Base-by-base conservation (phyloP, 2,329 filamentous ascomycete genomes). In the Beauveria varroae region DNA sequence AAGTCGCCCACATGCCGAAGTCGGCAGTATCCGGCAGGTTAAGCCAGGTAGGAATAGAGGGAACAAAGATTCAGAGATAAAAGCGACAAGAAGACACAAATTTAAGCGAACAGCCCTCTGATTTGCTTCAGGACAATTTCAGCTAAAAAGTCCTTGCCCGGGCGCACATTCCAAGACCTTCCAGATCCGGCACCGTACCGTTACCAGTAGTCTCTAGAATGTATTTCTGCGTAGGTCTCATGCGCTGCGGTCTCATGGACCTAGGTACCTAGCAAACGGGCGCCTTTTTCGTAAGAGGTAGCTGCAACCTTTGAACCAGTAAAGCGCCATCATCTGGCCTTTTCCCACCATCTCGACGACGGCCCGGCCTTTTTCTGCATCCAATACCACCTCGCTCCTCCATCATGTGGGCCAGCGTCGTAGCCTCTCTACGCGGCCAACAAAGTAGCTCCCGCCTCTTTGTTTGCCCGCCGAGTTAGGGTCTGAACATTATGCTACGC, bases 361-460 rank as follows among this genome's bases (percentile, higher is more conserved):
- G 37, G 40, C 16, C 24, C 49, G 49, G 49, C 10, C n/a, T 14
- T 37, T 37, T 16, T 52, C 28, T 30, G 26, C 47, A 28, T 41
- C 57, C 57, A 59, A 59, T 59, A 44, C 57, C 47, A 52, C 57
- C 37, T 59, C 47, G n/a, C 57, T 43, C 57, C 47, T 44, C 47
- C 44, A 40, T 59, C 57, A 59, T 59, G 57, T 59, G 57, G 57
- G 47, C 57, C 47, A 30, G 37, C 18, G 47, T 56, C 24, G 53
- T 37, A 50, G 28, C 6, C 41, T 24, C n/a, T 37, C n/a, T 8
- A 14, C 34, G 16, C 28, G 24, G 14, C 7, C 51, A 37, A 16
- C 34, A 37, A 37, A 37, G 34, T 37, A 37, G 34, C 34, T 37
- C 34, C 34, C 34, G 34, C 34, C 34, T 14, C n/a, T 22, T 41